Evolutionary conservation across 805 yeast genomes (phyloP).

Genomic region (Cyberlindnera subsufficiens): DNA sequence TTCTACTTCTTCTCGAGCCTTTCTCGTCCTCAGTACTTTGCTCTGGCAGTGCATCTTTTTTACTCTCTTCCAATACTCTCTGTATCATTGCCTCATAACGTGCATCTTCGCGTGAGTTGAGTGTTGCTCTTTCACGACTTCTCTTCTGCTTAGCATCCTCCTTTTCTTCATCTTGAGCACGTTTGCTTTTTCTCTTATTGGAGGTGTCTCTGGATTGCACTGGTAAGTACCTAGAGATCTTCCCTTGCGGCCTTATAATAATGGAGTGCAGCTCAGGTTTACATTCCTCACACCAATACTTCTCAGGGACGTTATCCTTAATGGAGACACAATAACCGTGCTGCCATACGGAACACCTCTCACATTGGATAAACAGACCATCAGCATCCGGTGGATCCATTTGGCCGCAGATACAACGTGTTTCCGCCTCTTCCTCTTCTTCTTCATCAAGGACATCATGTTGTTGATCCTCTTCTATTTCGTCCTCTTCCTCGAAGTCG

Average conservation of each 20-base stretch:
- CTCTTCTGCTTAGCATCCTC: conserved; percentile 11
- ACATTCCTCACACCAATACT: conserved; percentile 92
- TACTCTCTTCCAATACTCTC: conserved; percentile 35
- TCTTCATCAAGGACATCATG: conserved; percentile 25
- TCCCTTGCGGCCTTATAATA: conserved; percentile 39
- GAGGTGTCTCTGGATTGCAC: conserved; percentile 28
- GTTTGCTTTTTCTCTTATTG: conserved; percentile 17
- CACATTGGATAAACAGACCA: conserved; percentile 81
- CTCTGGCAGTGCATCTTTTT: conserved; percentile 24
- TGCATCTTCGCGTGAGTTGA: conserved; percentile 36
- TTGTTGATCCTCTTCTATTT: conserved; percentile 11
- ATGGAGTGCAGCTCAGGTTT: conserved; percentile 76
- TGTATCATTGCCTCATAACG: conserved; percentile 36
- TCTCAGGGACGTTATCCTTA: conserved; percentile 75
- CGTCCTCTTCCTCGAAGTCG: conserved; percentile 3
- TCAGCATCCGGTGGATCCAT: conserved; percentile 38
- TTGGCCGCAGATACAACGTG: conserved; percentile 40
- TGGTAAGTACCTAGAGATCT: conserved; percentile 45
- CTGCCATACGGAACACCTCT: conserved; percentile 93
- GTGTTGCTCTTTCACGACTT: conserved; percentile 33
- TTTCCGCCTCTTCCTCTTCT: conserved; percentile 38
- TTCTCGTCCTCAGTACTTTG: conserved; percentile 6
- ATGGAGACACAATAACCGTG: conserved; percentile 96
- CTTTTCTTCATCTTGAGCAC: conserved; percentile 6
- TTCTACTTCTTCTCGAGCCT: conserved; percentile 6